Conservation (phyloP, 179 eudicot genomes). For the Heliamphora pulchella region DNA sequence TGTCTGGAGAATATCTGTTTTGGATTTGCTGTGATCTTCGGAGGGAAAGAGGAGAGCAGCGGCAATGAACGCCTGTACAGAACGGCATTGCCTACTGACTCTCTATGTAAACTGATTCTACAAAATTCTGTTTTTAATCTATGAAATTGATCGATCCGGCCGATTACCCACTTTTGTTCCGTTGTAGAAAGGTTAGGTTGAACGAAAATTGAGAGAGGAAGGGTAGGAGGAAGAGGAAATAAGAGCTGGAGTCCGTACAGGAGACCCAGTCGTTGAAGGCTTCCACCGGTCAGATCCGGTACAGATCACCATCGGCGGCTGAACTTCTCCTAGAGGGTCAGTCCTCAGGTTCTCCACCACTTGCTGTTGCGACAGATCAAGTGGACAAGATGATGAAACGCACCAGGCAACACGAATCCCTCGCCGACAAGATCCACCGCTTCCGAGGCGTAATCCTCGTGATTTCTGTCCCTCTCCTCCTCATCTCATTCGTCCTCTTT, state of each 20-base stretch:
- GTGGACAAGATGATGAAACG: conserved; percentile 50
- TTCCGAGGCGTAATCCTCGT: conserved; percentile 50
- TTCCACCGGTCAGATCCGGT: conserved; percentile 66
- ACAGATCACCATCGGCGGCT: conserved; percentile 76
- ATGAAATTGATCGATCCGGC: not conserved
- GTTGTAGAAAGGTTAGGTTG: not conserved
- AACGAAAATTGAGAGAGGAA: not conserved
- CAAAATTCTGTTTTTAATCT: too few species aligned
- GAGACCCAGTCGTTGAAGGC: conserved; percentile 30
- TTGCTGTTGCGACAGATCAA: conserved; percentile 22
- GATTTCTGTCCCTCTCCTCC: conserved; percentile 52
- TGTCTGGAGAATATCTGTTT: too few species aligned
- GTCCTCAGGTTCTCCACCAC: conserved; percentile 17
- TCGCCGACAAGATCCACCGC: conserved; percentile 49
- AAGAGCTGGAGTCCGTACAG: conserved; percentile 42
- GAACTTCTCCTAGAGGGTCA: conserved; percentile 48
- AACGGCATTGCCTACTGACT: too few species aligned
- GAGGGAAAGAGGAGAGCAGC: too few species aligned
- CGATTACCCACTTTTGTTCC: not conserved
- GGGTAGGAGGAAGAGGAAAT: conserved; percentile 4
- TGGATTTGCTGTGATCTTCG: too few species aligned
- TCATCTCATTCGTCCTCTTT: conserved; percentile 50
- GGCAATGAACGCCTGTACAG: too few species aligned
- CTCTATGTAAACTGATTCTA: too few species aligned
- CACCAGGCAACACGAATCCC: conserved; percentile 40